Base-by-base conservation (phyloP, 208 protist genomes). In the Trypanosoma brucei region DNA sequence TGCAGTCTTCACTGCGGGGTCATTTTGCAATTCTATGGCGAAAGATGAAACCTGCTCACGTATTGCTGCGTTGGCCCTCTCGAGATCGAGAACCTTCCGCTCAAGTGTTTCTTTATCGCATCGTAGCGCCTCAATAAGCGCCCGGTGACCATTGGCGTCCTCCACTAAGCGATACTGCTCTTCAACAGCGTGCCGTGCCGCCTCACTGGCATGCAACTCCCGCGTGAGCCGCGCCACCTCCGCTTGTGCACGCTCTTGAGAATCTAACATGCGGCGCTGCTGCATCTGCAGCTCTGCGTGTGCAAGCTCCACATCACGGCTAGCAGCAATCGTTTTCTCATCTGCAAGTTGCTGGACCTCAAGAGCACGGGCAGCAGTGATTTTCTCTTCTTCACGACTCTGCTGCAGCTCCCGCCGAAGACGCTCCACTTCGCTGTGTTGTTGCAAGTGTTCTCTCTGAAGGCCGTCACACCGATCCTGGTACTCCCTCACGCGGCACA, bases 201-300 rank as follows among this genome's bases (percentile, higher is more conserved):
- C 86, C 73, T 95, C 89, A 48, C 89, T 95, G 3, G 89, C 84
- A 66, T 95, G 89, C 34, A 95, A 74, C 73, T 95, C 89, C 4
- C 89, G 78, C 36, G 86, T 81, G 22, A 95, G 74, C 2, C 82
- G 76, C 22, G 70, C 62, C 4, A 48, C 38, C 60, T 95, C 89
- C 3, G 65, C 64, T 76, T 91, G 84, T 33, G 66, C 59, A 9
- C 76, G 78, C 70, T 90, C 81, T 50, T 81, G 59, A 1, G 48
- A 31, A 2, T 73, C 76, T 45, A 68, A 58, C 4, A 48, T 46
- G 36, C 62, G 54, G 31, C 65, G 57, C 48, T 50, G 66, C 55
- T 61, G 72, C 50, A 52, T 71, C 55, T 86, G 75, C 1, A 60
- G 8, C 44, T 79, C 79, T 34, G 77, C 78, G 48, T 68, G 72